Conservation (phyloP, 2,329 filamentous ascomycete species). For the Neonectria hederae region DNA sequence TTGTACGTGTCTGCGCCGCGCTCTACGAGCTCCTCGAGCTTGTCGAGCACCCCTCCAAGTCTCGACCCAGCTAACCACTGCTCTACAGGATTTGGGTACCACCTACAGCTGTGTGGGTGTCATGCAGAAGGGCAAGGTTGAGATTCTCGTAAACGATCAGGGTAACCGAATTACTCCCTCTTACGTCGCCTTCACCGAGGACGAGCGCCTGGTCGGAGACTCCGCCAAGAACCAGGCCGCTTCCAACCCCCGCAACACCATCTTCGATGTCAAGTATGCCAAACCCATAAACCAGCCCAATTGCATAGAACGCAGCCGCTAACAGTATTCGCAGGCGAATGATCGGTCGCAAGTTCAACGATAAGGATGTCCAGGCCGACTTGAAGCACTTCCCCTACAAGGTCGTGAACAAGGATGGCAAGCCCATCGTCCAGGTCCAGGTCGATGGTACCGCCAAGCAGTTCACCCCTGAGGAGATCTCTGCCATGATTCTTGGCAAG, state of each 20-base stretch:
- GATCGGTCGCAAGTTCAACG: constrained; percentile 83
- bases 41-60: neutral
- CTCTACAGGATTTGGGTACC: constrained; percentile 78
- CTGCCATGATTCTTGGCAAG: constrained; percentile 83
- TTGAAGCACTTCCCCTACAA: constrained; percentile 99
- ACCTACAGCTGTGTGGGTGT: constrained; percentile 92
- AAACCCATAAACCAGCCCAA: neutral
- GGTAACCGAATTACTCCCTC: constrained; percentile 96
- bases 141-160: constrained; percentile 96
- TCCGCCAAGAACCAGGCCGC: constrained; percentile 96
- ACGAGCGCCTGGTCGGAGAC: constrained; percentile 96
- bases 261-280: constrained; percentile 85
- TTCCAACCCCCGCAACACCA: constrained; percentile 77
- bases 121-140: constrained; percentile 94
- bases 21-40: neutral
- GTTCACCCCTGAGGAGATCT: constrained; percentile 84
- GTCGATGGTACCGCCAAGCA: constrained; percentile 72
- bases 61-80: constrained; percentile 27
- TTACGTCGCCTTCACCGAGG: constrained; percentile 96
- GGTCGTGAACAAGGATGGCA: constrained; percentile 87
- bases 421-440: constrained; percentile 83
- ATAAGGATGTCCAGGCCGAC: constrained; percentile 90
- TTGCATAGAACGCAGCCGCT: constrained; percentile 16
- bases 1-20: constrained; percentile 63
- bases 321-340: constrained; percentile 67